Base-by-base conservation (phyloP, 805 yeast genomes). In the Scheffersomyces spartinae region DNA sequence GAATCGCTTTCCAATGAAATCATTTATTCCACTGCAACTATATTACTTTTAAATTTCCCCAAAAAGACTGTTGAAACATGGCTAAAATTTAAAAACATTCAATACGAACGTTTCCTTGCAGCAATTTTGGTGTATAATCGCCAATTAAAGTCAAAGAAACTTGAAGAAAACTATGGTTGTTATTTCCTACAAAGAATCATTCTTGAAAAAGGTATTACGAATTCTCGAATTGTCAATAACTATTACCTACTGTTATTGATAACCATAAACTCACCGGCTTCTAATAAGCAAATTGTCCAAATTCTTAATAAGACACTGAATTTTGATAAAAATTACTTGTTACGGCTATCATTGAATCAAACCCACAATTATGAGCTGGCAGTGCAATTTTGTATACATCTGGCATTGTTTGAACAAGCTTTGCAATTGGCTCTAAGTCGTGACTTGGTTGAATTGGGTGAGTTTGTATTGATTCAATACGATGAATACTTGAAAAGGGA, bases 361-460 rank as follows among this genome's bases (percentile, higher is more conserved):
- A 47, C 67, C 7, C 72, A n/a, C n/a, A n/a, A n/a, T n/a, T n/a
- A n/a, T n/a, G n/a, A n/a, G n/a, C n/a, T n/a, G n/a, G n/a, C n/a
- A n/a, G n/a, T n/a, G n/a, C n/a, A n/a, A n/a, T 64, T 91, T n/a
- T 73, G 79, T 38, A 69, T 91, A 1, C 58, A 69, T 26, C 51
- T 83, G 49, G 70, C 64, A 4, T 61, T 80, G 23, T 81, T 65
- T 42, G 94, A 84, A 32, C 85, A 81, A 27, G 96, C 97, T 0
- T 71, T 86, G 18, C 62, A 63, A 25, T 47, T 91, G 28, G 88
- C 95, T 0, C 54, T 91, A 23, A 63, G 68, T 4, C 52, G 71
- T 32, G 68, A 69, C 17, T 53, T 77, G 38, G 50, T 72, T 5
- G 76, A 74, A 13, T 53, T 71, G 22, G 86, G 53, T 1, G 59